Base-by-base conservation (phyloP, 2,329 filamentous ascomycete genomes). In the Xylaria sp. region DNA sequence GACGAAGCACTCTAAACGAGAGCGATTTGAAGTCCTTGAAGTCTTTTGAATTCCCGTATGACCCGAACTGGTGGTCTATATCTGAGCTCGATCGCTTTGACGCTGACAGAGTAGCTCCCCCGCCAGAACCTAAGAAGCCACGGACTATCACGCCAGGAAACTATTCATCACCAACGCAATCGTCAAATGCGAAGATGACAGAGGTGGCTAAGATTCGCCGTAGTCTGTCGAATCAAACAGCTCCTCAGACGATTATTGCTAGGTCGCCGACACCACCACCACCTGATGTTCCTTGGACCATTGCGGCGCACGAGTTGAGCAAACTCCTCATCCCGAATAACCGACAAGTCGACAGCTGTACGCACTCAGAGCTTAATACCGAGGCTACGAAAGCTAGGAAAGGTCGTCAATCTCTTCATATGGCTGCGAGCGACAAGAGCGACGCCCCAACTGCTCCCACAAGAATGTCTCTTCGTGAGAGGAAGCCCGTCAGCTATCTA, bases 121-220 rank as follows among this genome's bases (percentile, higher is more conserved):
- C 85, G 5, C 80, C 83, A 8, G 84, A 85, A 64, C 81, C 82
- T 9, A 86, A 82, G 75, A 90, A 88, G 75, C 80, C 85, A 15
- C 88, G 89, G 33, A 83, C 82, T 68, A 83, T 85, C 15, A 86
- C 87, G 25, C 79, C 85, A 9, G 90, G 92, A 1, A 94, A 92
- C 1, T 98, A 94, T 80, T 94, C 90, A 2, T 93, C 94, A 1
- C 93, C 94, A 0, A 98, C 95, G 0, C 92, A 95, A 70, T 92
- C 95, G 0, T 98, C 94, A 51, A 89, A 90, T 1, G 93, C 94
- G 28, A 97, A 93, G 80, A 90, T 93, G 12, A 86, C 92, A 0
- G 88, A 92, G 55, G 87, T 91, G 1, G 83, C 89, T 9, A 91
- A 89, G 70, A 83, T 92, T 71, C 86, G 89, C 51, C 86, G 90